Conservation (phyloP, 23 red algal genomes). For the Gracilaria domingensis region DNA sequence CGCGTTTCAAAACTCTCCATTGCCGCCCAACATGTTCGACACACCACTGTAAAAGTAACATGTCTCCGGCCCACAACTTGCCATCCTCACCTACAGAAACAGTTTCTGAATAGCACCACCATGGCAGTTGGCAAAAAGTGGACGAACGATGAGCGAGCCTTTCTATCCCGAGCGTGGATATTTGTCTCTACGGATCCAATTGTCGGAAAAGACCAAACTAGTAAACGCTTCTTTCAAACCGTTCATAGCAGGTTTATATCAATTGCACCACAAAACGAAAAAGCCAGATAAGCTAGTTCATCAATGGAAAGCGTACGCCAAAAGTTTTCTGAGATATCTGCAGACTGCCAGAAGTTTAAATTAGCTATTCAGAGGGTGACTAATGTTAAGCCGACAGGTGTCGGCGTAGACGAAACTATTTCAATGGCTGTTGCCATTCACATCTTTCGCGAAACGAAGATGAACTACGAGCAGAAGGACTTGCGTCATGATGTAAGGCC, state of each 20-base stretch:
- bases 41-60: too few species aligned
- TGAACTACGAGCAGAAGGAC: constrained; percentile 33
- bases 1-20: too few species aligned
- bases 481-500: neutral
- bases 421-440: constrained; percentile 45
- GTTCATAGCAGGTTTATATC: neutral
- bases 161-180: constrained; percentile 16
- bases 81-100: too few species aligned
- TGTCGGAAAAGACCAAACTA: constrained; percentile 27
- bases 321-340: constrained; percentile 37
- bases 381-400: constrained; percentile 8
- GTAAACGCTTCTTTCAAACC: constrained; percentile 6
- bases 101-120: too few species aligned
- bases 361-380: neutral
- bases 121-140: too few species aligned
- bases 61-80: too few species aligned
- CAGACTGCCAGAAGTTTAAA: constrained; percentile 25
- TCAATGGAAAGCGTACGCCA: neutral
- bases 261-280: neutral
- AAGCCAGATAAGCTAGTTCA: neutral
- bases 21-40: too few species aligned
- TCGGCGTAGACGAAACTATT: constrained; percentile 14
- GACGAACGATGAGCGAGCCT: neutral
- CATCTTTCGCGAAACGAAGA: constrained; percentile 5
- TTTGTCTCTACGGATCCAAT: constrained; percentile 12